A percentile compares a stretch with the other conserved stretches of the same genome.
Conservation (phyloP, 2,329 filamentous ascomycete genomes). For the Arthrobotrys entomopaga region DNA sequence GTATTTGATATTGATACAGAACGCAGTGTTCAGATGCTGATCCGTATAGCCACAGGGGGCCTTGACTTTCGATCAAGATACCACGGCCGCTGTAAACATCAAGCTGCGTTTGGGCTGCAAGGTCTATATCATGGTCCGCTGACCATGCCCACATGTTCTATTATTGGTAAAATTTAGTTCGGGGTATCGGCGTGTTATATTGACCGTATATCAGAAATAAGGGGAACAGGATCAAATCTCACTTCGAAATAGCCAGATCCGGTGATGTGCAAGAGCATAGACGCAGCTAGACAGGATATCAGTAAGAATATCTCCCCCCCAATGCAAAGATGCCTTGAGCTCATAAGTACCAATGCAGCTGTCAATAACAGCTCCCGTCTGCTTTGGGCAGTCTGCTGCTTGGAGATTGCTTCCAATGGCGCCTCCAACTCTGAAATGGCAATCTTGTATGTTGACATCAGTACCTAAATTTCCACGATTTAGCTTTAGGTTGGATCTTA, state of each 20-base stretch:
- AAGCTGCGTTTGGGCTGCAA: constrained; percentile 59
- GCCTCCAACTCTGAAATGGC: constrained; percentile 61
- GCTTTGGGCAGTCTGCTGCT: constrained; percentile 64
- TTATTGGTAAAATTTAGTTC: too few relatives aligned
- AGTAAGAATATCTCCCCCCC: too few relatives aligned
- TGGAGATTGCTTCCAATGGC: constrained; percentile 62
- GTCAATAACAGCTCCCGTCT: constrained; percentile 59
- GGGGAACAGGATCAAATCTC: constrained; percentile 61
- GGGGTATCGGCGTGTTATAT: too few relatives aligned
- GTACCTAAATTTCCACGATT: not conserved
- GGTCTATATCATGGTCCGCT: constrained; percentile 56
- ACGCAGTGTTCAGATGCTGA: constrained; percentile 67
- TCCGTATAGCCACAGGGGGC: constrained; percentile 63
- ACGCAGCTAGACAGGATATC: too few relatives aligned
- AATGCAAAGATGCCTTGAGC: too few relatives aligned
- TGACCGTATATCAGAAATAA: too few relatives aligned
- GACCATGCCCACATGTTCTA: not conserved
- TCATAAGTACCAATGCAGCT: constrained; percentile 60
- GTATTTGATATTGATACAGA: constrained; percentile 68
- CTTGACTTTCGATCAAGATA: constrained; percentile 61
- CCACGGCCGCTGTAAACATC: constrained; percentile 59
- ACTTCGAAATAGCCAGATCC: constrained; percentile 65
- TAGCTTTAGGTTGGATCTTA: too few relatives aligned
- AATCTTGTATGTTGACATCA: constrained; percentile 21
- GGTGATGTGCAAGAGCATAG: constrained; percentile 63